phyloP scores from a whole-genome alignment of 1,284 basidiomycete species.

The Coriolopsis trogii region DNA sequence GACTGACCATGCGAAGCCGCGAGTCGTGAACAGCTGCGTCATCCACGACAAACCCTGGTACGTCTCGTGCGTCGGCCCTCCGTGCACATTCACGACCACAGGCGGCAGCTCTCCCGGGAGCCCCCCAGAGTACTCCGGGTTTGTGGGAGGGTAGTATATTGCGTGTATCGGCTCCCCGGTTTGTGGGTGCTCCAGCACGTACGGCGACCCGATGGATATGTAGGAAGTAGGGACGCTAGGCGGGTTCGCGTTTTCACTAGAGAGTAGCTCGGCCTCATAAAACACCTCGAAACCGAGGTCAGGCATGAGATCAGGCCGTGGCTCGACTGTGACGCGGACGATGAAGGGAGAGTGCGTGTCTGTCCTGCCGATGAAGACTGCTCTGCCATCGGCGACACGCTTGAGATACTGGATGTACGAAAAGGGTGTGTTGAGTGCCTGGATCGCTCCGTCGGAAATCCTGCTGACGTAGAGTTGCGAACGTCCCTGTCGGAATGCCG shows the following conservation, averaged over 20 bases:
- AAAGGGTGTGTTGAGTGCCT: conserved; percentile 41
- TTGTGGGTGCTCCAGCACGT: conserved; percentile 38
- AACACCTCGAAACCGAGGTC: no score
- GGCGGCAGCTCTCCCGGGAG: conserved; percentile 57
- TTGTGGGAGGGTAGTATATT: conserved; percentile 59
- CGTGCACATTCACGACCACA: conserved; percentile 59
- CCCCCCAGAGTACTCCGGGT: conserved; percentile 48
- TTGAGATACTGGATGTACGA: conserved; percentile 43
- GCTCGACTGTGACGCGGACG: conserved; percentile 33
- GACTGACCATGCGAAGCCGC: conserved; percentile 44
- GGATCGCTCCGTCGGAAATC: conserved; percentile 32
- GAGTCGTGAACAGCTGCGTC: conserved; percentile 60
- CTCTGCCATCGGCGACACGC: conserved; percentile 31
- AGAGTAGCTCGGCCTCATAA: no score
- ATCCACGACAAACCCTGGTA: conserved; percentile 48
- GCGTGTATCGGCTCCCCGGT: conserved; percentile 48
- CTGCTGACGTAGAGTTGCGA: conserved; percentile 47
- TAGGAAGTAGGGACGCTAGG: conserved; percentile 30
- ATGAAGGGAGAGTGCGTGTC: conserved; percentile 40
- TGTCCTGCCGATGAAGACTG: conserved; percentile 46
- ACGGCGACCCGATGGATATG: conserved; percentile 45
- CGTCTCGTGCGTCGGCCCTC: conserved; percentile 56
- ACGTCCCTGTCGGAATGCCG: conserved; percentile 47
- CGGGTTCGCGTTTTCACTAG: not conserved
- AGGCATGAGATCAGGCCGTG: no score